Conservation (phyloP, 305 asterid species). For the Fraxinus sp. region DNA sequence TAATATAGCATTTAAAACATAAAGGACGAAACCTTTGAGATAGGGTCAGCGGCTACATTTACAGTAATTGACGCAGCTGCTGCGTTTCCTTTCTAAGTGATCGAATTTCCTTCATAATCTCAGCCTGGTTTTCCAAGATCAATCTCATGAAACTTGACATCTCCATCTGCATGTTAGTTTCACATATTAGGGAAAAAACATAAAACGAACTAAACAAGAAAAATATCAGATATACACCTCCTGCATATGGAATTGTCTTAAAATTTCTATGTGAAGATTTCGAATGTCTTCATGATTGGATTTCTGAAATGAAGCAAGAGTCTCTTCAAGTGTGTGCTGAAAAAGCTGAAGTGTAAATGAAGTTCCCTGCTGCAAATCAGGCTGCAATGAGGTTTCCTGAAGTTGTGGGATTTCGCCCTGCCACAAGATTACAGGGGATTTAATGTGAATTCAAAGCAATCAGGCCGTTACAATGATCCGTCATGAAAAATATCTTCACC, state of each 20-base stretch:
- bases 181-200: slow-evolving; percentile 18
- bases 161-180: slow-evolving; percentile 1
- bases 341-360: slow-evolving; percentile 89
- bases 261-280: slow-evolving; percentile 79
- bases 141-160: slow-evolving; percentile 8
- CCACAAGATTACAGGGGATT: slow-evolving; percentile 21
- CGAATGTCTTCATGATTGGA: slow-evolving; percentile 89
- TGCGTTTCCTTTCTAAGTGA: neutral
- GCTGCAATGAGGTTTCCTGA: slow-evolving; percentile 41
- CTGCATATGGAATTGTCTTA: slow-evolving; percentile 89
- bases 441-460: slow-evolving; percentile 12
- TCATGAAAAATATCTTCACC: neutral
- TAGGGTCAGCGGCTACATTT: neutral
- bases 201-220: neutral
- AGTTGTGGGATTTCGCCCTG: slow-evolving; percentile 61
- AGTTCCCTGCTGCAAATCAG: slow-evolving; percentile 73
- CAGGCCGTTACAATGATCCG: slow-evolving; percentile 13
- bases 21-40: neutral
- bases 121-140: slow-evolving; percentile 14
- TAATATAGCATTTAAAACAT: neutral
- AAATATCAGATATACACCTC: slow-evolving; percentile 51
- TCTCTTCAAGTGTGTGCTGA: slow-evolving; percentile 87
- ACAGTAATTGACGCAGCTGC: slow-evolving; percentile 8
- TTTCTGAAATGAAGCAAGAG: slow-evolving; percentile 76
- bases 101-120: slow-evolving; percentile 11